Evolutionary conservation across 2,329 filamentous ascomycete genomes (phyloP).

Genomic region (Fusarium drepaniforme): DNA sequence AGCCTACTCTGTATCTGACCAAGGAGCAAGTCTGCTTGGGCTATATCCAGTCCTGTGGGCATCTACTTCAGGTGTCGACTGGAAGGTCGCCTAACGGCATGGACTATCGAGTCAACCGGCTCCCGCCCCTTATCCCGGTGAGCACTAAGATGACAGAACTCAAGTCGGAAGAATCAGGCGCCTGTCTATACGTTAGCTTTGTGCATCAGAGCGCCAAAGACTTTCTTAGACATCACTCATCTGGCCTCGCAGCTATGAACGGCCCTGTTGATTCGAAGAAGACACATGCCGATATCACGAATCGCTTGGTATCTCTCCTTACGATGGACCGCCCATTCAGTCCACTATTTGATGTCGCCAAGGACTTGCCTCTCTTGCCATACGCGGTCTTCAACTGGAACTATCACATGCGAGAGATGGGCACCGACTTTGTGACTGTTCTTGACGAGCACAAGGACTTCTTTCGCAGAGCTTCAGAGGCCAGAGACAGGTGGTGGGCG

Average conservation of each 20-base stretch:
- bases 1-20: neutral
- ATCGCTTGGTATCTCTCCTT: neutral
- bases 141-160: neutral
- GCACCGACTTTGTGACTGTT: neutral
- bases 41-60: neutral
- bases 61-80: neutral
- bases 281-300: neutral
- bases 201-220: slow-evolving; percentile 22
- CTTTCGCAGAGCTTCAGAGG: neutral
- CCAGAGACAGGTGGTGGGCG: neutral
- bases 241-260: fast-evolving
- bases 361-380: neutral
- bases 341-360: neutral
- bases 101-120: neutral
- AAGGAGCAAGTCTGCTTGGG: neutral
- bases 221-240: neutral
- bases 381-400: neutral
- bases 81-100: neutral
- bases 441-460: neutral
- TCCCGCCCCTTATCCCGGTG: neutral
- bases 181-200: neutral
- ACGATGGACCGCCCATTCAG: neutral
- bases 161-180: neutral
- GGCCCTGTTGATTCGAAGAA: neutral
- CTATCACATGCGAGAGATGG: neutral